Evolutionary conservation across 2,329 filamentous ascomycete species (phyloP), one percentile per base, ranked within the genome.

Genomic region (Scytalidium sp.): DNA sequence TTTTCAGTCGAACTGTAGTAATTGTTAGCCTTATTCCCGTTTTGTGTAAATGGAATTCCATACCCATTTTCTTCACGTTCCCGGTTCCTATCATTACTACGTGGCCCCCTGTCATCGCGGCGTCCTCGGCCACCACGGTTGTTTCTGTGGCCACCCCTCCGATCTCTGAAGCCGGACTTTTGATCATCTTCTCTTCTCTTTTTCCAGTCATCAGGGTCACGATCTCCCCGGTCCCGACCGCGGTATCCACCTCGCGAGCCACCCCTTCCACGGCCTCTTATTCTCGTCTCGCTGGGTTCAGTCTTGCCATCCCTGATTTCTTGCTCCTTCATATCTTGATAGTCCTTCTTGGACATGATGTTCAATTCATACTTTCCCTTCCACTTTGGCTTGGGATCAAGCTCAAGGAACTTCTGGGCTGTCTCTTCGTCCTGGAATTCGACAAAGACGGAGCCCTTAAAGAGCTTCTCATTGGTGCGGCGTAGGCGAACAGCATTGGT

Each of bases 371-470:
- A 78, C 29, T 59, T 52, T 46, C 80, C 91, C 69, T 96, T 85
- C 84, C 85, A 99, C 67, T 85, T 82, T 52, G 94, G 94, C 68
- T 87, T 85, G 19, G 89, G 85, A 48, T 96, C 87, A 39, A 90
- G 74, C 13, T 75, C 83, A 53, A 97, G 74, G 72, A 99, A 99
- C 51, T 84, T 83, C 67, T 91, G 79, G 62, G 89, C 85, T 19
- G 83, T 79, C 59, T 95, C 89, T 63, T 91, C 86, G 45, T 82
- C 81, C 54, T 82, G 79, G 69, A 97, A 99, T 70, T 97, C 93
- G 57, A 96, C 90, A 66, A 97, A 97, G 51, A 96, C 90, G 59
- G 90, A 96, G 60, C 93, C 91, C 80, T 99, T 99, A 84, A 97
- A 99, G 46, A 79, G 73, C 62, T 84, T 84, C 53, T 85, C 75